Conservation (phyloP, 352 stramenopile genomes). For the Globisporangium emineosum region DNA sequence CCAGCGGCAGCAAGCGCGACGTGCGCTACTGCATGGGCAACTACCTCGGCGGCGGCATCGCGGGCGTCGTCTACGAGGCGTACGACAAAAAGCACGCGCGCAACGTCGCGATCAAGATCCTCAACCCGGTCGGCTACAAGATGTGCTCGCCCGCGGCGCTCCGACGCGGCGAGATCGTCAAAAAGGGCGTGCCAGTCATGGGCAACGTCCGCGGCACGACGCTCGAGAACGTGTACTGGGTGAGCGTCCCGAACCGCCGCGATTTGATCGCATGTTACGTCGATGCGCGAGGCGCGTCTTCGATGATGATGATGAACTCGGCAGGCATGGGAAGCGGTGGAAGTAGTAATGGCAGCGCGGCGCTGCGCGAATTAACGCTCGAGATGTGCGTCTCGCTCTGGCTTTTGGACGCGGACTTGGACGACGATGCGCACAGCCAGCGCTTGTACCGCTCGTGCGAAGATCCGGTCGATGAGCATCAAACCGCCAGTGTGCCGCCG, state of each 20-base stretch:
- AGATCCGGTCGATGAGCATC: slow-evolving; percentile 36
- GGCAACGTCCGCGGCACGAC: slow-evolving; percentile 60
- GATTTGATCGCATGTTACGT: slow-evolving; percentile 76
- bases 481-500: background rate
- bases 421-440: slow-evolving; percentile 22
- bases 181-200: slow-evolving; percentile 47
- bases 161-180: slow-evolving; percentile 86
- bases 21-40: slow-evolving; percentile 84
- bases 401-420: slow-evolving; percentile 65
- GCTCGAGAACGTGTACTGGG: slow-evolving; percentile 78
- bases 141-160: slow-evolving; percentile 74
- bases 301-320: background rate
- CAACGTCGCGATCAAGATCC: slow-evolving; percentile 94
- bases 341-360: slow-evolving; percentile 2
- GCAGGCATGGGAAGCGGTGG: background rate
- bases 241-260: slow-evolving; percentile 51
- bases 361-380: slow-evolving; percentile 69
- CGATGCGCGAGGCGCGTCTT: slow-evolving; percentile 19
- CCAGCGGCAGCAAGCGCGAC: slow-evolving; percentile 2
- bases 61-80: slow-evolving; percentile 91
- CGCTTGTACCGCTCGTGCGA: slow-evolving; percentile 25
- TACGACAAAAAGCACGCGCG: slow-evolving; percentile 74
- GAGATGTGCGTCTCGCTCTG: slow-evolving; percentile 87
- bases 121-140: slow-evolving; percentile 96
- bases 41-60: slow-evolving; percentile 91